phyloP scores from a whole-genome alignment of 768 basidiomycete genomes.

The Lactarius indigo region DNA sequence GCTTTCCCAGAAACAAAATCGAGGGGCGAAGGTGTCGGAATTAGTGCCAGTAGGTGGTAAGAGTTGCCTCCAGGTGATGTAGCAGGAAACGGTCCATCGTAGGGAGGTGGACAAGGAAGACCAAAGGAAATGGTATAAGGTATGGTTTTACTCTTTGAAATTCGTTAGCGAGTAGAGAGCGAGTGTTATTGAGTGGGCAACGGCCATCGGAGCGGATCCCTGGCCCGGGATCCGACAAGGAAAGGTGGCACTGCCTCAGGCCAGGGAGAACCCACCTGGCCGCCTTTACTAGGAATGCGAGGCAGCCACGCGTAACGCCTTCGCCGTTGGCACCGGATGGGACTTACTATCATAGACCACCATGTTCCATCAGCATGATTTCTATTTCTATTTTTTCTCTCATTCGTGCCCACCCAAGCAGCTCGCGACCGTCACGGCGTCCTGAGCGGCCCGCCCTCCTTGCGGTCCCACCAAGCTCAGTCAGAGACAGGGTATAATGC shows the following conservation, averaged over 20 bases:
- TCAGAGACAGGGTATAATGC: too few relatives aligned
- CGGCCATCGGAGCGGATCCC: slow-evolving; percentile 9
- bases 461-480: too few relatives aligned
- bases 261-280: background rate
- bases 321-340: too few relatives aligned
- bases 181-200: slow-evolving; percentile 20
- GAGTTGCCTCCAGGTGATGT: slow-evolving; percentile 69
- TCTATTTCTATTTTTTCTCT: background rate
- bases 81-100: slow-evolving; percentile 43
- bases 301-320: background rate
- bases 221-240: too few relatives aligned
- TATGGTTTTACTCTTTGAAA: too few relatives aligned
- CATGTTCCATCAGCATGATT: too few relatives aligned
- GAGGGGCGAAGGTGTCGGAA: slow-evolving; percentile 61
- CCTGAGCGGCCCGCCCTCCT: too few relatives aligned
- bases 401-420: too few relatives aligned
- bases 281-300: background rate
- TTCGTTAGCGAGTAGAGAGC: background rate
- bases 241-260: too few relatives aligned
- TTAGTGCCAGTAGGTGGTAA: slow-evolving; percentile 78
- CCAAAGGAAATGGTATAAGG: slow-evolving; percentile 13
- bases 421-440: background rate
- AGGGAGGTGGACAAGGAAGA: slow-evolving; percentile 29
- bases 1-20: slow-evolving; percentile 52
- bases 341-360: too few relatives aligned